Evolutionary conservation across 202 grass and related monocot species (phyloP).

Genomic region (Panicum virgatum): DNA sequence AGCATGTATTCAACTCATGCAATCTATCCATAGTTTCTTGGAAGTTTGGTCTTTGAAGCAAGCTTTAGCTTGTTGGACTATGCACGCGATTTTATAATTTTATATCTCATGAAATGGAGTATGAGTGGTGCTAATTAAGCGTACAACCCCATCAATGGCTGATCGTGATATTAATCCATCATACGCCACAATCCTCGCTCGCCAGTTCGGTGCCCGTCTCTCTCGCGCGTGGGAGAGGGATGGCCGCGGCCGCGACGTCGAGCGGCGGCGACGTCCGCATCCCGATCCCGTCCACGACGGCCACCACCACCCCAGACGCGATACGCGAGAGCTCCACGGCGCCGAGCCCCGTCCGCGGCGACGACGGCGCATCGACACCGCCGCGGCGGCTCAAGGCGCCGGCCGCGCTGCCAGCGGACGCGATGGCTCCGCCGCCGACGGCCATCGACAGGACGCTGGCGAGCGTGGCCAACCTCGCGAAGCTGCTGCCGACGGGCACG

Average conservation of each 20-base stretch:
- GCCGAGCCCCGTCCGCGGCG: neutral
- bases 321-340: slow-evolving; percentile 17
- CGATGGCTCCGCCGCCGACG: neutral
- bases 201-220: neutral
- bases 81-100: neutral
- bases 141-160: neutral
- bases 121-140: slow-evolving; percentile 4
- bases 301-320: neutral
- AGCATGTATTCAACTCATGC: neutral
- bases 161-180: neutral
- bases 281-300: neutral
- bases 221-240: neutral
- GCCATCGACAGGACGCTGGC: slow-evolving; percentile 36
- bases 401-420: neutral
- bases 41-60: slow-evolving; percentile 16
- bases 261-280: neutral
- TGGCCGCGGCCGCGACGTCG: neutral
- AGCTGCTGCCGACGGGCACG: slow-evolving; percentile 57
- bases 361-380: neutral
- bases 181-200: neutral
- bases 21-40: neutral
- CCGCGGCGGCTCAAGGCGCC: neutral
- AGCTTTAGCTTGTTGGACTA: neutral
- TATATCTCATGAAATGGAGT: neutral
- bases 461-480: slow-evolving; percentile 48